Evolutionary conservation across 1,284 basidiomycete species (phyloP), one percentile per base, ranked within the genome.

Genomic region (Vanrija humicola): DNA sequence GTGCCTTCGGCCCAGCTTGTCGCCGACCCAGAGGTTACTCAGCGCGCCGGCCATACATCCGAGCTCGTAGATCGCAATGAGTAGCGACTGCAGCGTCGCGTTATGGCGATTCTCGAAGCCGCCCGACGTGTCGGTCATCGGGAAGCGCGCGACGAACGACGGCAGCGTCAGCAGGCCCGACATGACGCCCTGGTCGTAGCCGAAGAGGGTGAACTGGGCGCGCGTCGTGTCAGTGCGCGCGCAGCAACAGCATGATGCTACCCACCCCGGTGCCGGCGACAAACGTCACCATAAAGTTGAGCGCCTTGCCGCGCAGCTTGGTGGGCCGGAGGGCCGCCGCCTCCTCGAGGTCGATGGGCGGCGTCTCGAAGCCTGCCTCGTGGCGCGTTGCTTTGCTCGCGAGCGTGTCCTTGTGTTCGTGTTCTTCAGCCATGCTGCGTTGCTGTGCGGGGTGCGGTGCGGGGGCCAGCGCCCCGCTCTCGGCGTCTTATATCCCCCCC

Each of bases 1-100:
- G 42, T 62, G 62, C 18, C 61, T 48, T 34, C 76, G 66, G 16
- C 77, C 77, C 6, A 77, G 50, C 25, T 52, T 52, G 59, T 78
- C 77, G 40, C 76, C 77, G 25, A 74, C 63, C 55, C 63, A 76
- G 6, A 78, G 60, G 44, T 74, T 74, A 28, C 71, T 65, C 38
- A 77, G 59, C 8, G 77, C 75, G 28, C 77, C 77, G 18, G 66
- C 50, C 64, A 78, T 65, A 53, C 73, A 75, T 8, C 77, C 77
- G 23, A 78, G 65, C 59, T 77, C 72, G 58, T 70, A 65, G 50
- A 77, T 73, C 12, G 72, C 74, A n/a, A 75, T 66, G 16, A 74
- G 59, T 25, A 73, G 64, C 23, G 68, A 69, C 54, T 77, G 75
- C 14, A 73, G 54, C 5, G 57, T 66, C 5, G 72, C 62, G 18